Evolutionary conservation across 306 rosid genomes (phyloP), one percentile per base, ranked within the genome.

Genomic region (Corylus americana): DNA sequence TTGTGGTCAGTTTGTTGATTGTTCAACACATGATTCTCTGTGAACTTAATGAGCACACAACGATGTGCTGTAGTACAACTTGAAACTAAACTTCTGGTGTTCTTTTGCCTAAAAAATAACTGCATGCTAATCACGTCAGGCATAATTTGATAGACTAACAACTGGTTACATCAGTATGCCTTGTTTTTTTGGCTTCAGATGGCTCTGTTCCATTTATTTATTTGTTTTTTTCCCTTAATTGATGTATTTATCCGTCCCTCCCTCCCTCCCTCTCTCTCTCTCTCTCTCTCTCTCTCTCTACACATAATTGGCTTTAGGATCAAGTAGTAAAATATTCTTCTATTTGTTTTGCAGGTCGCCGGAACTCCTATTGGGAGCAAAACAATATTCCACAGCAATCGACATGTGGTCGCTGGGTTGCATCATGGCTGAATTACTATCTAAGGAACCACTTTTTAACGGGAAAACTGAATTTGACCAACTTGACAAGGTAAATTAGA

Each of bases 331-430:
- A 66, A 55, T 42, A 42, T 5, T 77, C n/a, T 70, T 78, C 72
- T 75, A 37, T 73, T 55, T 86, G 81, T 77, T 73, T 75, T 77
- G 72, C 83, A 96, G 99, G 96, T 96, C 99, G 73, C 99, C 99
- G 16, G 99, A 96, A 83, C 97, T 96, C 78, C 91, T 96, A 64
- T 77, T 96, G 83, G 99, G 99, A 82, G 81, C 88, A 58, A 93
- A 81, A 76, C 92, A 88, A 87, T 96, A 96, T 83, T 93, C 99
- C 31, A 96, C 99, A 44, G 93, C 99, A 8, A 90, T 96, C 27
- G 99, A 96, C 83, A 91, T 93, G 98, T 96, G 99, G 99, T 96
- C 99, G 25, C 80, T 96, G 79, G 99, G 99, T 71, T 96, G 99
- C 83, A 96, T 96, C 81, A 96, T 96, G 99, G 99, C 97, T 54